Conservation (phyloP, 1,284 basidiomycete genomes). For the Paramarasmius palmivorus region DNA sequence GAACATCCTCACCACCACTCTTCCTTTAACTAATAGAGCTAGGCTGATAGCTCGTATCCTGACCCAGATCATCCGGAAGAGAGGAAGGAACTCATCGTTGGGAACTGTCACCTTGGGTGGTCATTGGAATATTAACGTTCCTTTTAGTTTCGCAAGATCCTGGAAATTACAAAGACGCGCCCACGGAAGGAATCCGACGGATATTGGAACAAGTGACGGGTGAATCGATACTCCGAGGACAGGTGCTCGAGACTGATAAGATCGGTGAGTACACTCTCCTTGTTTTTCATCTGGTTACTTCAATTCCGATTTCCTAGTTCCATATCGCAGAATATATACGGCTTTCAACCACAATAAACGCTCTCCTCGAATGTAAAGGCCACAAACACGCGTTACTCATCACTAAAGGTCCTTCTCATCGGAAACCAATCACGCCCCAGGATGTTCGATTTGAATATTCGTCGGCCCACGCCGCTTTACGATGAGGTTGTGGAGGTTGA, state of each 20-base stretch:
- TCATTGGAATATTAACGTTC: background rate
- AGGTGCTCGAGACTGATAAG: conserved; percentile 75
- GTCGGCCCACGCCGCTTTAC: conserved; percentile 81
- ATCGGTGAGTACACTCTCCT: conserved; percentile 59
- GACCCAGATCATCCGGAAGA: conserved; percentile 60
- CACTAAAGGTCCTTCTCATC: conserved; percentile 88
- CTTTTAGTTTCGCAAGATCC: conserved; percentile 83
- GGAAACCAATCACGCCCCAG: conserved; percentile 91
- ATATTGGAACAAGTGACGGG: conserved; percentile 82
- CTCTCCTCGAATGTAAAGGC: conserved; percentile 92
- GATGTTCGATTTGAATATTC: conserved; percentile 88
- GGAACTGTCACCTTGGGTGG: conserved; percentile 53
- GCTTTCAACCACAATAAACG: conserved; percentile 94
- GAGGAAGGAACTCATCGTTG: conserved; percentile 76
- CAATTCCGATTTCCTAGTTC: background rate
- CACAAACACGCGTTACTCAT: conserved; percentile 90
- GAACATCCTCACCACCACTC: conserved; percentile 19
- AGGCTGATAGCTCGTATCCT: conserved; percentile 60
- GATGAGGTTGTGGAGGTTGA: conserved; percentile 85
- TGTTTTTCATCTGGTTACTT: no score
- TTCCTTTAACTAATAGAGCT: conserved; percentile 4
- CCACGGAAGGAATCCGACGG: conserved; percentile 92
- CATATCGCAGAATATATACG: conserved; percentile 84
- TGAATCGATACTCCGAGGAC: conserved; percentile 62
- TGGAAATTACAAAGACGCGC: conserved; percentile 89